Percentiles rank a stretch among this genome's conserved stretches.
Conservation (phyloP, 352 stramenopile genomes). For the Phytopythium delawarense region DNA sequence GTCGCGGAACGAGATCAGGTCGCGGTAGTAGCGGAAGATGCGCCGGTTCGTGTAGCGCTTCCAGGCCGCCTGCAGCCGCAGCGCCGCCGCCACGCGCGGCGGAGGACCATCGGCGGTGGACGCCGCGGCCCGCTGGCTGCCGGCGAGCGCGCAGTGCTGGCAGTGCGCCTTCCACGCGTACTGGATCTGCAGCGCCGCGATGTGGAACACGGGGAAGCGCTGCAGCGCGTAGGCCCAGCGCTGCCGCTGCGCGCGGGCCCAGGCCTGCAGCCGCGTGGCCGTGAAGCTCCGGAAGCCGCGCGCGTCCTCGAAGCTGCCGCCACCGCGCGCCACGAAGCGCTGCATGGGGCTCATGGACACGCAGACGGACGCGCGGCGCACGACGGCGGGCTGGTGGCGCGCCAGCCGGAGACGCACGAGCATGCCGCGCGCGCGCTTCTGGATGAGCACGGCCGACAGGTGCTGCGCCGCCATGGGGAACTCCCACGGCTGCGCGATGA, state of each 20-base stretch:
- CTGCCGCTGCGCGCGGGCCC: slow-evolving; percentile 53
- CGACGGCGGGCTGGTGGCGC: not conserved
- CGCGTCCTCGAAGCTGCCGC: slow-evolving; percentile 51
- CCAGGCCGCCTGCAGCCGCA: slow-evolving; percentile 60
- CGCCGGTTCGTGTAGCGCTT: slow-evolving; percentile 66
- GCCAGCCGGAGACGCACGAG: slow-evolving; percentile 31
- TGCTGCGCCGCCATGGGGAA: slow-evolving; percentile 82
- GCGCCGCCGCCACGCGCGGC: slow-evolving; percentile 21
- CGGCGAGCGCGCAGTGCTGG: slow-evolving; percentile 31
- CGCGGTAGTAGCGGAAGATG: slow-evolving; percentile 78
- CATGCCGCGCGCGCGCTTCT: slow-evolving; percentile 64
- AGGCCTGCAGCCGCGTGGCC: slow-evolving; percentile 59
- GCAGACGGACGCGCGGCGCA: not conserved
- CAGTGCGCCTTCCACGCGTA: slow-evolving; percentile 59
- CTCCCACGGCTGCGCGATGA: slow-evolving; percentile 68
- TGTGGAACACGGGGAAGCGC: slow-evolving; percentile 76
- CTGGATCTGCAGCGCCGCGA: slow-evolving; percentile 82
- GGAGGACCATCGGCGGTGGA: too few species aligned
- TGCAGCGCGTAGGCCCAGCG: slow-evolving; percentile 43
- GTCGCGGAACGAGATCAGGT: slow-evolving; percentile 79
- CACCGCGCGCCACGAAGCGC: slow-evolving; percentile 49
- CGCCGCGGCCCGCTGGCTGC: slow-evolving; percentile 10
- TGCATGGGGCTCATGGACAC: slow-evolving; percentile 47
- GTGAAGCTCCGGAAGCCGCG: slow-evolving; percentile 54
- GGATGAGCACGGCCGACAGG: slow-evolving; percentile 72